Evolutionary conservation across 1,284 basidiomycete genomes (phyloP), one percentile per base, ranked within the genome.

Genomic region (Ustilago xerochloae): DNA sequence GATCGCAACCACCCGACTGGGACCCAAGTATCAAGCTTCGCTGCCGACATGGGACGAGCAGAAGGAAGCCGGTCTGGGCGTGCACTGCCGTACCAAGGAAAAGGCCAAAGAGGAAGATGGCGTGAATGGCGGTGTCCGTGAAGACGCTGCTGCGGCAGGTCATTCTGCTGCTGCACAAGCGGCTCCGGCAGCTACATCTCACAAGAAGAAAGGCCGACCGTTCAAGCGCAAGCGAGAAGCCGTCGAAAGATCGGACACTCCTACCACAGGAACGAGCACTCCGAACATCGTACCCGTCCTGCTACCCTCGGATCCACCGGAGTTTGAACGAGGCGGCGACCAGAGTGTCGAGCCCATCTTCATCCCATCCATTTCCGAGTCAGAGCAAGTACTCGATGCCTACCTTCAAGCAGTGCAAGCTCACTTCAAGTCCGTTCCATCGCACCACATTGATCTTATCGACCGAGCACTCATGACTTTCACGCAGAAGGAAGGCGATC

Each of bases 391-490:
- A 66, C 90, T 92, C 61, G 91, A 93, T 79, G 89, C 88, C n/a
- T 93, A 92, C 4, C 86, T 84, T 91, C 90, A 38, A 90, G 92
- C 6, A 7, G 66, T 74, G 8, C 48, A 53, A 5, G 56, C 68
- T n/a, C 73, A 75, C 13, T 71, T 67, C 48, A 65, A 73, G 26
- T 35, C 52, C 8, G 49, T 76, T 0, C 67, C 64, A 3, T 55
- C 73, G 92, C 84, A 88, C 90, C 54, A 93, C 90, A 24, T 89
- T 89, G 65, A 91, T 90, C 72, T 91, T 90, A 8, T 88, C 87
- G 93, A 94, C 93, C 92, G 92, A 90, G 91, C 85, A 90, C 92
- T 52, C 91, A 92, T 5, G 91, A 92, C 83, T 89, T 90, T 39
- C 87, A 94, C 35, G 67, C 73, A 46, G 55, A 87, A 87, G 20